Base-by-base conservation (phyloP, 305 asterid genomes). In the Euphrasia arctica region DNA sequence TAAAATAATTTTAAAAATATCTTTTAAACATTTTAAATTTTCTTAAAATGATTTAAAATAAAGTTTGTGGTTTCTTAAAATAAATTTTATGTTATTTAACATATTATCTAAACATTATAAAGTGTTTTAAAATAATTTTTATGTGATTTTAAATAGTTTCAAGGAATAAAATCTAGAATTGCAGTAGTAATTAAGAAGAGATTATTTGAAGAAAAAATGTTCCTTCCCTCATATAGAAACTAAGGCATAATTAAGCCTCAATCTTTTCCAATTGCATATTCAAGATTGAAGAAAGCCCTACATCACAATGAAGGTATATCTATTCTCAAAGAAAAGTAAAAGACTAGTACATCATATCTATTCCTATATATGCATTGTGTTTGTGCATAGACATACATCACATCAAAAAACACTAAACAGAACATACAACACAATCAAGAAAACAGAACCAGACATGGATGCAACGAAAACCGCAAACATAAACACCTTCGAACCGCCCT, bases 401-500 rank as follows among this genome's bases (percentile, higher is more conserved):
- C n/a, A n/a, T n/a, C n/a, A 4, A 48, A 28, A 43, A 56, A 47
- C 45, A 60, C 9, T 29, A n/a, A 22, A 12, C 9, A 12, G 3
- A 52, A 0, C 28, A 63, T 6, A 42, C 22, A 54, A 14, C 6
- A 48, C 15, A 48, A n/a, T n/a, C n/a, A n/a, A 48, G 13, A 4
- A n/a, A 11, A n/a, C 49, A n/a, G 13, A 48, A 48, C 15, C 36
- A 12, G 29, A 62, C 25, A 75, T 77, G 90, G 82, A 64, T 45
- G 57, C 4, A 2, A 43, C 83, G 60, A 78, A 11, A 43, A 58
- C 58, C 31, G 5, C 56, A 28, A 64, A 69, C 41, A 63, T 42
- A 39, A 75, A 59, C 58, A 81, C 58, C 41, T 82, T 81, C 63
- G 87, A 77, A 61, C 96, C 96, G 34, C 13, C 54, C 39, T 66